These are phyloP conservation scores for Apophysomyces ossiformis DNA, from an alignment of 371 early-diverging fungal species.

Conservation along the genomic window DNA sequence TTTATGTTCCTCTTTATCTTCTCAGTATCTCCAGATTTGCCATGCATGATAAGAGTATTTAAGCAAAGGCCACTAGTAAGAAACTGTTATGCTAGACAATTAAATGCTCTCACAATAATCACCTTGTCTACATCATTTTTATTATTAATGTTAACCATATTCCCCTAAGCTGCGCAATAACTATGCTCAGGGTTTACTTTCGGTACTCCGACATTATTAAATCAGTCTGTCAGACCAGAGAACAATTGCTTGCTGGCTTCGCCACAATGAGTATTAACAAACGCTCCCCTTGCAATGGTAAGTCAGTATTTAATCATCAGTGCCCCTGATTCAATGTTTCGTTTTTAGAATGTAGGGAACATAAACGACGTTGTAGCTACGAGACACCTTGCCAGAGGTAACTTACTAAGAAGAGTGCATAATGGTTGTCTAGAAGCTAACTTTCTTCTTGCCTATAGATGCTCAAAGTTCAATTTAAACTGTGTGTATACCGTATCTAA, in stretches of 20 bases:
- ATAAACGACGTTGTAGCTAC: slow-evolving; percentile 45
- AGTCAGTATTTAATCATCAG: background rate
- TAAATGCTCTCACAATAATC: too few relatives aligned
- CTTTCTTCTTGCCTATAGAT: slow-evolving; percentile 24
- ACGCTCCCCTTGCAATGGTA: slow-evolving; percentile 28
- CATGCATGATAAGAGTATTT: too few relatives aligned
- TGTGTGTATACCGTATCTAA: slow-evolving; percentile 41
- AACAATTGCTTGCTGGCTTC: background rate
- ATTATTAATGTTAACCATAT: too few relatives aligned
- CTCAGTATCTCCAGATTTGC: too few relatives aligned
- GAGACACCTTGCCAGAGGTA: slow-evolving; percentile 50
- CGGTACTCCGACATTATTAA: background rate
- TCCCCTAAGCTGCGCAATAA: too few relatives aligned
- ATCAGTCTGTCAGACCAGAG: too few relatives aligned
- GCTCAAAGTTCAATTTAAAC: slow-evolving; percentile 26
- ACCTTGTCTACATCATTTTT: too few relatives aligned
- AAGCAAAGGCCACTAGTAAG: too few relatives aligned
- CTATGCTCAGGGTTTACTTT: too few relatives aligned
- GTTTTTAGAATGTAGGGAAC: slow-evolving; percentile 40
- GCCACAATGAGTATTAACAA: slow-evolving; percentile 17
- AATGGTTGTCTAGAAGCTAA: background rate
- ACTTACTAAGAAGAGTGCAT: background rate
- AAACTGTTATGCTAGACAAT: too few relatives aligned
- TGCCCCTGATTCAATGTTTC: background rate
- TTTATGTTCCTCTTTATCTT: too few relatives aligned